Percentiles rank a stretch among this genome's conserved stretches.
These are phyloP conservation scores for Syzygium grande DNA, from an alignment of 345 rosid genomes.

Conservation along the genomic window DNA sequence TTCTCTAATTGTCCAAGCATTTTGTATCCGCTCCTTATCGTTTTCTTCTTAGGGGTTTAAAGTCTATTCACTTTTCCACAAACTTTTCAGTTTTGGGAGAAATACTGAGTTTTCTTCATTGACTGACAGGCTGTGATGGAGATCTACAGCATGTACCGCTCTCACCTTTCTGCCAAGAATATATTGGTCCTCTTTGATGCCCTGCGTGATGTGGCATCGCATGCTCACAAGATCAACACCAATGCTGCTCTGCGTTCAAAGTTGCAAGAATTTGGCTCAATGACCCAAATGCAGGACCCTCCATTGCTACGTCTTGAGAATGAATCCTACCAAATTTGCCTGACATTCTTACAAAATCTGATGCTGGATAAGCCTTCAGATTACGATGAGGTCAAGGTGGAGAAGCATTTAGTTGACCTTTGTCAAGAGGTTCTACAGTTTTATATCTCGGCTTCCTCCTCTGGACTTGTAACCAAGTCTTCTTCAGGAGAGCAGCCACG, in stretches of 20 bases:
- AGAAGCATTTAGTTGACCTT: constrained; percentile 56
- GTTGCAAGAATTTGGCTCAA: constrained; percentile 75
- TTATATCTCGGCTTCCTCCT: constrained; percentile 46
- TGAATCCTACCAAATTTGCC: constrained; percentile 91
- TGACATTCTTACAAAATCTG: constrained; percentile 81
- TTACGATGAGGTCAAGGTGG: constrained; percentile 49
- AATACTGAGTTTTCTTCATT: neutral
- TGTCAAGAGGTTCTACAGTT: constrained; percentile 69
- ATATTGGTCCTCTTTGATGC: constrained; percentile 72
- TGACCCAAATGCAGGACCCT: constrained; percentile 98
- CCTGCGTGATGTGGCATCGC: constrained; percentile 71
- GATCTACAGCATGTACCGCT: constrained; percentile 78
- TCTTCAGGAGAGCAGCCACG: constrained; percentile 22
- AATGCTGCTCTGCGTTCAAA: constrained; percentile 44
- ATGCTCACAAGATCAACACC: constrained; percentile 73
- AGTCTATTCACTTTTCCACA: neutral
- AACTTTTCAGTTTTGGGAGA: neutral
- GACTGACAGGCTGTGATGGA: constrained; percentile 87
- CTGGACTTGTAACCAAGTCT: constrained; percentile 33
- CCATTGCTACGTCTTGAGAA: constrained; percentile 89
- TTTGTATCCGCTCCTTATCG: neutral
- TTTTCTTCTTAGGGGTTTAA: neutral
- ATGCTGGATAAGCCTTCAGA: constrained; percentile 44
- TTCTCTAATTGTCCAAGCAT: neutral
- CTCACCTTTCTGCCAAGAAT: constrained; percentile 63